These are phyloP conservation scores for Botrytis deweyae DNA, from an alignment of 2,329 filamentous ascomycete genomes.

Conservation along the genomic window DNA sequence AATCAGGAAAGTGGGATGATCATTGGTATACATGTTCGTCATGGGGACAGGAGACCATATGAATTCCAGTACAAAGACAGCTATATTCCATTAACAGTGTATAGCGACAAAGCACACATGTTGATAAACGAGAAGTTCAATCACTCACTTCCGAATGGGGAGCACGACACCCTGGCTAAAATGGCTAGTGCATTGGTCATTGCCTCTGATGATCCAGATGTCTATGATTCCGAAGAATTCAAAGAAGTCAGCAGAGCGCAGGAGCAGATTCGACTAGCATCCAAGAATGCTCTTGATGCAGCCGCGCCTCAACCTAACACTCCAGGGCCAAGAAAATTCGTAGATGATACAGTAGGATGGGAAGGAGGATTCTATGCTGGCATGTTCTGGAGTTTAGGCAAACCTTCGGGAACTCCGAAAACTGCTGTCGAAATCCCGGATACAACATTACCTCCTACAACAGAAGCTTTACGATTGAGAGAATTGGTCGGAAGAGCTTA, in stretches of 20 bases:
- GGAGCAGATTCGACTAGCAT: slow-evolving; percentile 72
- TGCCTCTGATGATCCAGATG: slow-evolving; percentile 78
- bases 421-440: slow-evolving; percentile 40
- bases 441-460: slow-evolving; percentile 40
- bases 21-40: slow-evolving; percentile 76
- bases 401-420: slow-evolving; percentile 41
- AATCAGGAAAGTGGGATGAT: slow-evolving; percentile 49
- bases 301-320: slow-evolving; percentile 35
- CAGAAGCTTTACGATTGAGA: slow-evolving; percentile 62
- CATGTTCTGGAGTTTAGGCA: slow-evolving; percentile 76
- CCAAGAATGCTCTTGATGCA: slow-evolving; percentile 53
- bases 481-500: slow-evolving; percentile 79
- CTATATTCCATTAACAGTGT: slow-evolving; percentile 73
- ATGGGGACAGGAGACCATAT: slow-evolving; percentile 74
- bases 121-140: slow-evolving; percentile 54
- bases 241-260: slow-evolving; percentile 61
- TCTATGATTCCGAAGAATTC: slow-evolving; percentile 67
- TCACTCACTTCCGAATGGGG: slow-evolving; percentile 38
- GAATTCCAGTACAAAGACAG: slow-evolving; percentile 75
- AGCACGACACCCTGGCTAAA: slow-evolving; percentile 42
- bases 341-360: slow-evolving; percentile 79
- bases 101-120: slow-evolving; percentile 58
- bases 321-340: slow-evolving; percentile 60
- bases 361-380: slow-evolving; percentile 82
- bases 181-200: slow-evolving; percentile 55